These are phyloP conservation scores for Eucalyptus cladocalyx DNA, from an alignment of 345 rosid genomes.

Conservation along the genomic window DNA sequence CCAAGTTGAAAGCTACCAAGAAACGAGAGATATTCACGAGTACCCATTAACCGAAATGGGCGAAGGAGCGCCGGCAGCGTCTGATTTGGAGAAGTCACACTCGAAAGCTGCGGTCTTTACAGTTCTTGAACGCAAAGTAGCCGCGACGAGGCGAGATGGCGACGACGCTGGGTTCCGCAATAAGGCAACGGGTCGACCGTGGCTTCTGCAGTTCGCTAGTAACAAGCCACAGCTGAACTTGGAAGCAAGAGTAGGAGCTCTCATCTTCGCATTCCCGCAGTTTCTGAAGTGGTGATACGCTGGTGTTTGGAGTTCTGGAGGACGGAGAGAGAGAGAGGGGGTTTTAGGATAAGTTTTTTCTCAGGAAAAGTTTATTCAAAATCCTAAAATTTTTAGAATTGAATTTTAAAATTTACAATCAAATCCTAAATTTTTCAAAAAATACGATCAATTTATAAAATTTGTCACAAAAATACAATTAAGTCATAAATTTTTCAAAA, in stretches of 20 bases:
- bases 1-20: background rate
- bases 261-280: background rate
- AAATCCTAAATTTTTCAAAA: too few species aligned
- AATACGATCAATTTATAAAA: rapidly evolving
- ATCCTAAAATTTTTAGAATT: background rate
- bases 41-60: constrained; percentile 37
- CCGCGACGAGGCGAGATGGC: background rate
- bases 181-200: background rate
- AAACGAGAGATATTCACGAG: background rate
- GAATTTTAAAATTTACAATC: too few species aligned
- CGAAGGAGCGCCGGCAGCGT: constrained; percentile 2
- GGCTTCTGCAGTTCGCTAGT: background rate
- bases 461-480: rapidly evolving
- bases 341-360: background rate
- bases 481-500: rapidly evolving
- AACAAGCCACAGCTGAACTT: background rate
- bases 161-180: background rate
- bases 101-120: constrained; percentile 7
- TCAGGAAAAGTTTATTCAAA: too few species aligned
- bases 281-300: background rate
- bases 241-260: background rate
- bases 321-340: background rate
- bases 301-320: background rate
- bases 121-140: background rate
- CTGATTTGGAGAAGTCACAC: constrained; percentile 19